Base-by-base conservation (phyloP, 768 basidiomycete genomes). In the Trichaptum fuscoviolaceum region DNA sequence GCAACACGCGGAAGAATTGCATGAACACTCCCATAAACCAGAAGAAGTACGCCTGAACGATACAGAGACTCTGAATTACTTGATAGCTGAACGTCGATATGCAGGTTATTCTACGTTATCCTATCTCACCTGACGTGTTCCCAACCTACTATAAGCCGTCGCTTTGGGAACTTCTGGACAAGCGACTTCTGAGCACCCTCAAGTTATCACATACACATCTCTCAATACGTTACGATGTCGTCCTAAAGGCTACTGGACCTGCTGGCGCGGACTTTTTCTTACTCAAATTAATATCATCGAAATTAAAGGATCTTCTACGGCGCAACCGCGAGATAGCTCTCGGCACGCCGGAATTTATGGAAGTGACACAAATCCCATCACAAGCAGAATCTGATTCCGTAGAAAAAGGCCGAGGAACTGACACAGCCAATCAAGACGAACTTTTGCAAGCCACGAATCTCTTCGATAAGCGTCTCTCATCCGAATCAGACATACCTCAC, bases 261-360 rank as follows among this genome's bases (percentile, higher is more conserved):
- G 91, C 88, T 72, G 85, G 84, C 60, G 92, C 91, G 12, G 92
- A 92, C 60, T 75, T 88, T 65, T 94, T 85, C 75, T 79, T 72
- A 12, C 64, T 58, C 59, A 62, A 57, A 17, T 20, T 25, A 25
- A 25, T 71, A 62, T 69, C 57, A 58, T 62, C 57, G n/a, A 34
- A 67, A 30, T 35, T 68, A 23, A 42, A 35, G 23, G 24, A 58
- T 12, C 60, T 68, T 91, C 35, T 86, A 85, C 72, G 75, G 78
- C 62, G 90, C 92, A 70, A 75, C 90, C 64, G 81, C 80, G 66
- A 80, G 82, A 57, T 81, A 85, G 63, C 70, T 88, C 35, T 73
- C 75, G 18, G 78, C 80, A 61, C 72, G 20, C 20, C 12, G n/a
- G 36, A 26, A 6, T 58, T 26, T 34, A 17, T 57, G n/a, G 52